Evolutionary conservation across 371 early-diverging fungal genomes (phyloP).

Genomic region (Ordospora pajunii): DNA sequence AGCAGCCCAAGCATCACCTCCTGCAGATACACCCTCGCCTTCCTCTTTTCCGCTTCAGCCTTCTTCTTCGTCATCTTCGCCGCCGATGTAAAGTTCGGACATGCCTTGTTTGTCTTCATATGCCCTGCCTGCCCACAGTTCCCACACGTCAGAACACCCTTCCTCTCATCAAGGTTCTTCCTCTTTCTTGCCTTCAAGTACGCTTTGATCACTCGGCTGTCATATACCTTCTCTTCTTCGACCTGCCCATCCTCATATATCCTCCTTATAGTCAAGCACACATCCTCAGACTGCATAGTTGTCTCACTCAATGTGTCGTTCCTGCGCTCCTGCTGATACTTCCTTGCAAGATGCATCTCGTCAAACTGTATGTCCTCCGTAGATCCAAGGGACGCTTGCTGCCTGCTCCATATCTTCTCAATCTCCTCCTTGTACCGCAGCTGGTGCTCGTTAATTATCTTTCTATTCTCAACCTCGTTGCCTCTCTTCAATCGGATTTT

Average conservation of each 20-base stretch:
- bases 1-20: conserved; percentile 51
- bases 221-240: conserved; percentile 54
- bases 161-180: conserved; percentile 53
- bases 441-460: conserved; percentile 74
- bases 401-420: conserved; percentile 77
- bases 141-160: conserved; percentile 57
- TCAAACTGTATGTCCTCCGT: conserved; percentile 5
- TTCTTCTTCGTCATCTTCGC: conserved; percentile 42
- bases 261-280: conserved; percentile 55
- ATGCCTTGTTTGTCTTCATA: conserved; percentile 62
- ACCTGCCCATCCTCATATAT: conserved; percentile 32
- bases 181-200: conserved; percentile 60
- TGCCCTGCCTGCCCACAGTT: conserved; percentile 61
- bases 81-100: conserved; percentile 57
- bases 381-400: conserved; percentile 64
- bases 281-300: background rate
- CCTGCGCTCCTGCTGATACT: background rate
- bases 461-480: conserved; percentile 69
- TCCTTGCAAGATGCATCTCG: background rate
- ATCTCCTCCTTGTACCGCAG: conserved; percentile 78
- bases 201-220: conserved; percentile 54
- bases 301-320: background rate
- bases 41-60: conserved; percentile 46
- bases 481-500: conserved; percentile 82
- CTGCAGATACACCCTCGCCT: conserved; percentile 38